Evolutionary conservation across 331 rosid genomes (phyloP), one percentile per base, ranked within the genome.

Genomic region (Ulmus americana): DNA sequence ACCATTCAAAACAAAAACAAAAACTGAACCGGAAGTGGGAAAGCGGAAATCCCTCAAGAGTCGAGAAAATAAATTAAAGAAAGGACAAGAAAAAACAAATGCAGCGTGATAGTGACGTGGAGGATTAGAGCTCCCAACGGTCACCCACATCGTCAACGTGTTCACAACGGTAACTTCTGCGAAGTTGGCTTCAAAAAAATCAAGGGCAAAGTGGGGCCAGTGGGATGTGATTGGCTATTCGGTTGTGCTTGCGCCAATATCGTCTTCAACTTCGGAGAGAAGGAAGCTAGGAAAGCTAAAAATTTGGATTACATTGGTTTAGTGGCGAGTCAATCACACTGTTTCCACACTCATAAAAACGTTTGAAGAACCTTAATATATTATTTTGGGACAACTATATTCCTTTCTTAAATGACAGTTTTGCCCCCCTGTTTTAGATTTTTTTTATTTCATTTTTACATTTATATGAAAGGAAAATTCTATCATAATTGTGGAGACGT

Each of bases 81-180:
- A 48, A 0, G 8, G 12, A 28, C 8, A 39, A 47, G 2, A 6
- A 10, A 10, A 59, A 10, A 6, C 0, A n/a, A 15, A 42, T 63
- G 22, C 6, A 4, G 22, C 10, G 45, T 63, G n/a, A 49, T 41
- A 53, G 46, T 48, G 58, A 71, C 60, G 57, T 18, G 65, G 64
- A n/a, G 35, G 40, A 45, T 16, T 18, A 38, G 45, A 2, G 40
- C 55, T 38, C 50, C 10, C 10, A 63, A 63, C 68, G 68, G 68
- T 47, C 55, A 63, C 55, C 55, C 20, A 46, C 44, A 13, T 20
- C 20, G 52, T 44, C 65, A 61, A 53, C 5, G 7, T 18, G 22
- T 66, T 45, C 15, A 48, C 68, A 80, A 80, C 84, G 79, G 83
- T 79, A 70, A 79, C 74, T 74, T 79, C 83, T 12, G 15, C 0